Evolutionary conservation across 1,284 basidiomycete genomes (phyloP).

Genomic region (Irpex lacteus): DNA sequence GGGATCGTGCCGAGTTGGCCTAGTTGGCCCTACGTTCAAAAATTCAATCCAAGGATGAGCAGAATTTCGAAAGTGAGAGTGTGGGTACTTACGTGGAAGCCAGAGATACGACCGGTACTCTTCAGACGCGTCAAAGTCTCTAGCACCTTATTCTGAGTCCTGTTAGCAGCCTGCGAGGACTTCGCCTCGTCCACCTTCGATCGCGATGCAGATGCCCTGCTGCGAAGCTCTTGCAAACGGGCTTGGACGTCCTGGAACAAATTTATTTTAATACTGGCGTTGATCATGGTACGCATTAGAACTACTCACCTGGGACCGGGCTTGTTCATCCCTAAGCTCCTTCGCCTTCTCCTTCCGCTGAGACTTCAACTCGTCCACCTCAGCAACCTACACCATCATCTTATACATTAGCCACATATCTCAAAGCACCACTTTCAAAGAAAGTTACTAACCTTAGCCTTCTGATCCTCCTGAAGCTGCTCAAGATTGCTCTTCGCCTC

Average conservation of each 20-base stretch:
- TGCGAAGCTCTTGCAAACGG: slow-evolving; percentile 56
- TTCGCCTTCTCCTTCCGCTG: slow-evolving; percentile 54
- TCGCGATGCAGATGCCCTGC: slow-evolving; percentile 66
- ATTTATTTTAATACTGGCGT: neutral
- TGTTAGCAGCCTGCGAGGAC: slow-evolving; percentile 80
- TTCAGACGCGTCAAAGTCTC: slow-evolving; percentile 78
- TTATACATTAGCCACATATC: neutral
- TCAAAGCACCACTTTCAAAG: neutral
- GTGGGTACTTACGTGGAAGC: slow-evolving; percentile 89
- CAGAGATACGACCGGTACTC: slow-evolving; percentile 76
- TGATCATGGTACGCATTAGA: neutral
- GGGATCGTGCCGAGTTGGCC: slow-evolving; percentile 94
- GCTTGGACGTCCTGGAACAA: slow-evolving; percentile 45
- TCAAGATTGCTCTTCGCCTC: slow-evolving; percentile 72
- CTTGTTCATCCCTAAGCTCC: slow-evolving; percentile 50
- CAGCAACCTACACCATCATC: slow-evolving; percentile 15
- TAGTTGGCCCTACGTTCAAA: slow-evolving; percentile 78
- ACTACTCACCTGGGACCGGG: slow-evolving; percentile 48
- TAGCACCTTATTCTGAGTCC: slow-evolving; percentile 85
- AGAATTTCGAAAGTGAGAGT: slow-evolving; percentile 15
- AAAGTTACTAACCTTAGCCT: slow-evolving; percentile 53
- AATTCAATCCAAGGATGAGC: slow-evolving; percentile 9
- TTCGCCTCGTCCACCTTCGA: slow-evolving; percentile 89
- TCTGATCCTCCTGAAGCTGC: slow-evolving; percentile 61
- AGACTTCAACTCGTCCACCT: slow-evolving; percentile 55